A percentile compares a stretch with the other conserved stretches of the same genome.
phyloP scores from a whole-genome alignment of 2,329 filamentous ascomycete species.

The Cladosporium sp. region DNA sequence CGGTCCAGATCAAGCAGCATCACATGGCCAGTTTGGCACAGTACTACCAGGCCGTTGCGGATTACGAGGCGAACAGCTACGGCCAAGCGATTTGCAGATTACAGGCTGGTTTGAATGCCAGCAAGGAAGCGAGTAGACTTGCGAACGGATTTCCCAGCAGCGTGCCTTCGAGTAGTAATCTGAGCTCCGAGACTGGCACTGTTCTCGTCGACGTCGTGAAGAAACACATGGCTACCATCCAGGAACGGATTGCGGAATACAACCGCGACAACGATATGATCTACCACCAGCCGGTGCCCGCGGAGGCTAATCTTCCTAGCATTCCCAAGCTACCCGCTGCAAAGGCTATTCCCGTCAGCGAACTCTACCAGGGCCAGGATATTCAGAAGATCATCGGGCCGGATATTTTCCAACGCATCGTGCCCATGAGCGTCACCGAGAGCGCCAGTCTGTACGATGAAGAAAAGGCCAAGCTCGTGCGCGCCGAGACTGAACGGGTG shows the following conservation, averaged over 20 bases:
- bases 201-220: constrained; percentile 77
- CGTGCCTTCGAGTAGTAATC: constrained; percentile 75
- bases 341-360: constrained; percentile 94
- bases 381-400: constrained; percentile 96
- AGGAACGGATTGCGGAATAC: constrained; percentile 72
- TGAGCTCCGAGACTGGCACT: constrained; percentile 72
- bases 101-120: constrained; percentile 72
- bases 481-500: constrained; percentile 89
- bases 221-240: constrained; percentile 73
- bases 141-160: constrained; percentile 77
- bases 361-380: constrained; percentile 94
- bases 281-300: constrained; percentile 88
- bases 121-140: constrained; percentile 71
- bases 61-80: constrained; percentile 83
- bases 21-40: constrained; percentile 83
- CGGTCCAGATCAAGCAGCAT: constrained; percentile 77
- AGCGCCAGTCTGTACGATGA: constrained; percentile 97
- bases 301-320: constrained; percentile 73
- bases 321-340: constrained; percentile 91
- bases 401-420: constrained; percentile 94
- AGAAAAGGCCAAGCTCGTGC: constrained; percentile 92
- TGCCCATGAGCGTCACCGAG: constrained; percentile 93
- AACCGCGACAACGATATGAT: constrained; percentile 97
- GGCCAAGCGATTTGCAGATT: constrained; percentile 80
- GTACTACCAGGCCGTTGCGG: constrained; percentile 88